Evolutionary conservation across 2,329 filamentous ascomycete species (phyloP), one percentile per base, ranked within the genome.

Genomic region (Claviceps sp.): DNA sequence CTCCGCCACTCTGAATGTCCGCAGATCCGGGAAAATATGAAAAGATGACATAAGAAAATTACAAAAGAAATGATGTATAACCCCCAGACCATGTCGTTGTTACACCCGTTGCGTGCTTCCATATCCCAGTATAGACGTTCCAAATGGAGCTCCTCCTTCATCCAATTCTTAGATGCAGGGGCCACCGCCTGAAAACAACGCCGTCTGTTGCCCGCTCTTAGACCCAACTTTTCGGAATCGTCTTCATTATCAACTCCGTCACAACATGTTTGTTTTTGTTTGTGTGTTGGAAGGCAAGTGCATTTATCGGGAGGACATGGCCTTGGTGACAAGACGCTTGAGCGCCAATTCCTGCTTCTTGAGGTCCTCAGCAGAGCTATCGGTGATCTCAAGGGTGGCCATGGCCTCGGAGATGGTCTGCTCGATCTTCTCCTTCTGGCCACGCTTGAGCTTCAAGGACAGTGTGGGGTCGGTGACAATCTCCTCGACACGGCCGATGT

Each of bases 281-380:
- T 20, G 8, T 18, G 16, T 41, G 4, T 30, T 49, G 22, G 13
- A 34, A 30, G 47, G 6, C 9, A 13, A 22, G 38, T 43, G 44
- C 48, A 61, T 67, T 82, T 90, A 95, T 73, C 88, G 84, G 67
- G 88, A 90, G 59, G 88, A 84, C 88, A 95, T 95, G 65, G 87
- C 90, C 86, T 97, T 98, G 74, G 93, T 98, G 65, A 98, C 90
- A 62, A 95, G 82, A 67, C 93, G 82, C 89, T 97, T 98, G 59
- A 98, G 82, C 56, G 89, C 89, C 61, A 98, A 79, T 81, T 98
- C 93, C 85, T 96, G 95, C 89, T 97, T 97, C 88, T 95, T 97
- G 63, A 98, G 79, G 69, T 98, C 93, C 63, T 98, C 94, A 56
- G 89, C 87, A 57, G 76, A 74, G 53, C 88, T 87, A 62, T 98